Conservation (phyloP, 768 basidiomycete genomes). For the Royoungia palumana region DNA sequence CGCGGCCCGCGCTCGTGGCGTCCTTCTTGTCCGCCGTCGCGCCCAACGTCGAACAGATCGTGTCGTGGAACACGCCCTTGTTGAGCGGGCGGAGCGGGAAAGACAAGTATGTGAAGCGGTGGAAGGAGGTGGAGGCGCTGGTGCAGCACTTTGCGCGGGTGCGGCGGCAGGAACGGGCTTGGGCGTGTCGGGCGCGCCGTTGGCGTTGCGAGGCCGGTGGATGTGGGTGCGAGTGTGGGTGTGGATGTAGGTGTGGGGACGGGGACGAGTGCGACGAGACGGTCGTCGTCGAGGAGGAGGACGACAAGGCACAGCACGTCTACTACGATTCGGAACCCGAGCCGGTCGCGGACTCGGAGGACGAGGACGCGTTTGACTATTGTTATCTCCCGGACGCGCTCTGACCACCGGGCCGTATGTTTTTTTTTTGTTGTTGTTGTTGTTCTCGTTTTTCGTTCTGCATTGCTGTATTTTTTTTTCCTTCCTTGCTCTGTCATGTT, state of each 20-base stretch:
- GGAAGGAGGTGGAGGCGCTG: conserved; percentile 23
- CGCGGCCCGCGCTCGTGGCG: conserved; percentile 24
- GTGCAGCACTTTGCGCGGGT: conserved; percentile 20
- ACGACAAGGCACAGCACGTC: conserved; percentile 7
- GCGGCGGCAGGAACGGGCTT: conserved; percentile 21
- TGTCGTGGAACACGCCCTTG: conserved; percentile 30
- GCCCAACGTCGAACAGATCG: conserved; percentile 28
- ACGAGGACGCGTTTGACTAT: conserved; percentile 27
- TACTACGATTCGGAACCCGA: conserved; percentile 26
- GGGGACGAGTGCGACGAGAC: background rate
- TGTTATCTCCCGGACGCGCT: conserved; percentile 15
- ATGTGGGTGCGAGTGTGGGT: background rate
- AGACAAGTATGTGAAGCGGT: conserved; percentile 23
- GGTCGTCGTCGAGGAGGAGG: background rate
- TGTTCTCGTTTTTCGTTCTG: no score
- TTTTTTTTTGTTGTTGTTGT: background rate
- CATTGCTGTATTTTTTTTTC: no score
- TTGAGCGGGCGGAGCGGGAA: conserved; percentile 23
- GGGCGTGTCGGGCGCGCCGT: conserved; percentile 5
- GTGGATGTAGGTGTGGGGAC: no score
- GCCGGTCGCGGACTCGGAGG: conserved; percentile 17
- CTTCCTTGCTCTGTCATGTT: no score
- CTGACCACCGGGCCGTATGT: background rate
- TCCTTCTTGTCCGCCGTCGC: conserved; percentile 29
- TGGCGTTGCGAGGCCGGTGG: background rate